phyloP scores from a whole-genome alignment of 495 filamentous ascomycete species.

The Mycothermus thermophilus region DNA sequence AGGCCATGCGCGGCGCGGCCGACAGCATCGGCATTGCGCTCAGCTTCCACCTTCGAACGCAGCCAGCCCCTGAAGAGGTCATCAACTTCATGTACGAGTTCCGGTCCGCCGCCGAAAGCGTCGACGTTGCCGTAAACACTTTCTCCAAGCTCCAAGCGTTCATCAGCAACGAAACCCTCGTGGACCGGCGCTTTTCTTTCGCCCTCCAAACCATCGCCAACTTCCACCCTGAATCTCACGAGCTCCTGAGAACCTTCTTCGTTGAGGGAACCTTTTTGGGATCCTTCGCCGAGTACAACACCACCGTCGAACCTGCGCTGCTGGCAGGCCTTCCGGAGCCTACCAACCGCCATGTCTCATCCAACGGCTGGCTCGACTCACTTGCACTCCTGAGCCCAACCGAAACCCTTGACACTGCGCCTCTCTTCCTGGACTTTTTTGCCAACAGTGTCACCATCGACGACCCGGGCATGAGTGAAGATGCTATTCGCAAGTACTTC shows the following conservation, averaged over 20 bases:
- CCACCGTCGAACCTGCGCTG: neutral
- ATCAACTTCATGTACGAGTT: slow-evolving; percentile 21
- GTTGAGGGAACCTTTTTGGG: neutral
- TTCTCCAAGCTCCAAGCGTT: slow-evolving; percentile 4
- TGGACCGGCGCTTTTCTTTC: slow-evolving; percentile 3
- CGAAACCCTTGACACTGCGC: neutral
- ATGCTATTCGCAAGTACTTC: slow-evolving; percentile 4
- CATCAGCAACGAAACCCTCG: slow-evolving; percentile 5
- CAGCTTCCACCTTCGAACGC: slow-evolving; percentile 39
- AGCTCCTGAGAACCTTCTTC: neutral
- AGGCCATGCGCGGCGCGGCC: slow-evolving; percentile 44
- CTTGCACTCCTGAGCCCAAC: slow-evolving; percentile 2
- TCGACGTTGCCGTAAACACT: neutral
- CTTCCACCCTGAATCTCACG: neutral
- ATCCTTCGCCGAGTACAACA: neutral
- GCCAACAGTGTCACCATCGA: slow-evolving; percentile 10
- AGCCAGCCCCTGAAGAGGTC: slow-evolving; percentile 33
- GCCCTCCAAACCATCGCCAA: neutral
- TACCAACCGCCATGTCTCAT: neutral
- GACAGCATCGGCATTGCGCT: slow-evolving; percentile 45
- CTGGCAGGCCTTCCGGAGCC: neutral
- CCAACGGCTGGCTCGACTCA: slow-evolving; percentile 7
- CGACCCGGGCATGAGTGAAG: slow-evolving; percentile 1
- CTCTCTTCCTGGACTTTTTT: slow-evolving; percentile 7
- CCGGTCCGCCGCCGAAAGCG: neutral